These are phyloP conservation scores for Diutina scorzettiae DNA, from an alignment of 1,139 yeast species.

Conservation along the genomic window DNA sequence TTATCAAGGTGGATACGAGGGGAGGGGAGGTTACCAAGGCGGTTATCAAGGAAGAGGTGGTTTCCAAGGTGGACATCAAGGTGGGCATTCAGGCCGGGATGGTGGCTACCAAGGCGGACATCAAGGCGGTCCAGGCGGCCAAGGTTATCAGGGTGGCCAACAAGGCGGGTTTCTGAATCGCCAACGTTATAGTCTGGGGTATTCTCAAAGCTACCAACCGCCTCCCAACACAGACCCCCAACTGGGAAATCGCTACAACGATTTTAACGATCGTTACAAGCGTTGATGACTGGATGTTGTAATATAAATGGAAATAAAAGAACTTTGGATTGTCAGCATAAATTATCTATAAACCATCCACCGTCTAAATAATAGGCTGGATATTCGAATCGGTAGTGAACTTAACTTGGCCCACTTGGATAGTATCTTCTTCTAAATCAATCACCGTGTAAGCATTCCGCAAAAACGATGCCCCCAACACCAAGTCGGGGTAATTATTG, in stretches of 20 bases:
- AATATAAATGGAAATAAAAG: no score
- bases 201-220: neutral
- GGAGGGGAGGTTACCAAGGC: neutral
- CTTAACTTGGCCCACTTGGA: slow-evolving; percentile 18
- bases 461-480: slow-evolving; percentile 22
- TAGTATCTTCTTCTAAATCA: slow-evolving; percentile 17
- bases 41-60: neutral
- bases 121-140: slow-evolving; percentile 10
- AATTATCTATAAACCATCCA: neutral
- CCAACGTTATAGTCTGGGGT: slow-evolving; percentile 3
- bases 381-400: slow-evolving; percentile 5
- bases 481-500: slow-evolving; percentile 17
- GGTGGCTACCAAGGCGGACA: slow-evolving; percentile 6
- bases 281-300: no score
- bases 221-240: neutral
- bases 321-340: no score
- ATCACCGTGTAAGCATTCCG: slow-evolving; percentile 19
- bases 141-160: slow-evolving; percentile 7
- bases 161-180: neutral
- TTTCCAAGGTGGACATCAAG: neutral
- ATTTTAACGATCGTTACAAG: slow-evolving; percentile 1
- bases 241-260: neutral
- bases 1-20: neutral
- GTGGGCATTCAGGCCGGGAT: neutral
- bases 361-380: neutral